These are phyloP conservation scores for Calocybe gambosa DNA, from an alignment of 1,284 basidiomycete species.

Conservation along the genomic window DNA sequence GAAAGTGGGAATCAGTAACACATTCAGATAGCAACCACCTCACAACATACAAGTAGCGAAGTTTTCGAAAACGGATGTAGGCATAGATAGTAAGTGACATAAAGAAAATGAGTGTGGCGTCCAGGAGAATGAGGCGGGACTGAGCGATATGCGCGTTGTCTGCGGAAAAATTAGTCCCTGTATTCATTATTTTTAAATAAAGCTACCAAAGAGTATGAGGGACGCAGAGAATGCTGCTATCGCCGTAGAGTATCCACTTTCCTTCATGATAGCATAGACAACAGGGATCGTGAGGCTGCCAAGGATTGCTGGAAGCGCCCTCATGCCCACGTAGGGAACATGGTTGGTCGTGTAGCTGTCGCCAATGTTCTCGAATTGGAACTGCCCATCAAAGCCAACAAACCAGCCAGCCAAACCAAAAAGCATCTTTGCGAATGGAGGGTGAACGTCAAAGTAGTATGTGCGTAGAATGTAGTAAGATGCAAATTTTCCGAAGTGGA, in stretches of 20 bases:
- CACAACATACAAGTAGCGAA: slow-evolving; percentile 75
- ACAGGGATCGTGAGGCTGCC: slow-evolving; percentile 87
- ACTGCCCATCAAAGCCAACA: slow-evolving; percentile 92
- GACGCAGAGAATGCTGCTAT: slow-evolving; percentile 85
- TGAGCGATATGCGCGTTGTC: slow-evolving; percentile 97
- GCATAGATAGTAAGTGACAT: slow-evolving; percentile 90
- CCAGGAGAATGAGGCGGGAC: slow-evolving; percentile 92
- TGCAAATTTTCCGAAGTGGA: slow-evolving; percentile 95
- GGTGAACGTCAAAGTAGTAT: slow-evolving; percentile 99
- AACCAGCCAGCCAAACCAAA: slow-evolving; percentile 94
- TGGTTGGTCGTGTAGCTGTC: slow-evolving; percentile 84
- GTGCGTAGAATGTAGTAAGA: slow-evolving; percentile 85
- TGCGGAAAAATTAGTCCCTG: slow-evolving; percentile 22
- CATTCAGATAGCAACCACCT: slow-evolving; percentile 2
- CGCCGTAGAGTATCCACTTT: slow-evolving; percentile 89
- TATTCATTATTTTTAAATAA: not conserved
- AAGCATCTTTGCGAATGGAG: slow-evolving; percentile 90
- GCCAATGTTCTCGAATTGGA: slow-evolving; percentile 93
- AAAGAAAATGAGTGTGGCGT: slow-evolving; percentile 94
- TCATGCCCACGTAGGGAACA: slow-evolving; percentile 93
- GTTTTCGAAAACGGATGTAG: slow-evolving; percentile 95
- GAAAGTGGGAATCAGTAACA: slow-evolving; percentile 7
- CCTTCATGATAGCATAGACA: slow-evolving; percentile 96
- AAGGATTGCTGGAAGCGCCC: slow-evolving; percentile 86
- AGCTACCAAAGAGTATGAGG: slow-evolving; percentile 79